These are phyloP conservation scores for Penicillium lividum DNA, from an alignment of 495 filamentous ascomycete genomes.

Conservation along the genomic window DNA sequence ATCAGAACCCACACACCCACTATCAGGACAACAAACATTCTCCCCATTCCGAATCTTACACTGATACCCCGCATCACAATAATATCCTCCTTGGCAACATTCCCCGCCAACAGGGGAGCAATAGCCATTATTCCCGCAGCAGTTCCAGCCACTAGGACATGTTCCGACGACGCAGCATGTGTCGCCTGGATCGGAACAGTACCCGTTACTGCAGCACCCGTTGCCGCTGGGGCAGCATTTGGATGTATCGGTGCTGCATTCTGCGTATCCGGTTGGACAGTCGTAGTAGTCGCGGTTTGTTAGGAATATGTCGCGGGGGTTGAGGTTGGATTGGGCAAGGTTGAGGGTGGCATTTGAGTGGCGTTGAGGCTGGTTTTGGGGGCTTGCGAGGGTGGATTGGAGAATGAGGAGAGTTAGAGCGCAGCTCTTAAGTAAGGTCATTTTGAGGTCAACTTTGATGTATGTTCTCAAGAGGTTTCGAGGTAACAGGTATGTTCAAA, in stretches of 20 bases:
- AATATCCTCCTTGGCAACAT: slow-evolving; percentile 23
- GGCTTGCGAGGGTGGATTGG: not conserved
- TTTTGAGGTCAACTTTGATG: not conserved
- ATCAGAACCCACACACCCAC: slow-evolving; percentile 19
- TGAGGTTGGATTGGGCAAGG: not conserved
- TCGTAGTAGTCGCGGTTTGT: slow-evolving; percentile 1
- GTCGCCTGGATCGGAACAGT: slow-evolving; percentile 17
- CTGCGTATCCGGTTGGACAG: slow-evolving; percentile 16
- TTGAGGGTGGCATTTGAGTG: slow-evolving; percentile 6
- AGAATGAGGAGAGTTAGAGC: not conserved
- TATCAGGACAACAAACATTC: slow-evolving; percentile 20
- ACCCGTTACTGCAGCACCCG: slow-evolving; percentile 21
- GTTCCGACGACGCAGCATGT: slow-evolving; percentile 22
- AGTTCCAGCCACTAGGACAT: slow-evolving; percentile 21
- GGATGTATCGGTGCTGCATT: slow-evolving; percentile 14
- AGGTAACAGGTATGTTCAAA: no score
- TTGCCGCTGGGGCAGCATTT: slow-evolving; percentile 17
- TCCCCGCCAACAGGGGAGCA: slow-evolving; percentile 21
- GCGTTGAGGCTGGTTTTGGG: slow-evolving; percentile 6
- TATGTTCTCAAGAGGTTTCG: no score
- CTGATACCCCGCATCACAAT: slow-evolving; percentile 20
- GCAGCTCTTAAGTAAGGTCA: not conserved
- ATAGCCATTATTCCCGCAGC: slow-evolving; percentile 18
- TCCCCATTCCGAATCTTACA: slow-evolving; percentile 17
- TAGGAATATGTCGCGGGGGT: slow-evolving; percentile 11